A percentile compares a stretch with the other conserved stretches of the same genome.
phyloP scores from a whole-genome alignment of 306 rosid species.

The Quercus suber region DNA sequence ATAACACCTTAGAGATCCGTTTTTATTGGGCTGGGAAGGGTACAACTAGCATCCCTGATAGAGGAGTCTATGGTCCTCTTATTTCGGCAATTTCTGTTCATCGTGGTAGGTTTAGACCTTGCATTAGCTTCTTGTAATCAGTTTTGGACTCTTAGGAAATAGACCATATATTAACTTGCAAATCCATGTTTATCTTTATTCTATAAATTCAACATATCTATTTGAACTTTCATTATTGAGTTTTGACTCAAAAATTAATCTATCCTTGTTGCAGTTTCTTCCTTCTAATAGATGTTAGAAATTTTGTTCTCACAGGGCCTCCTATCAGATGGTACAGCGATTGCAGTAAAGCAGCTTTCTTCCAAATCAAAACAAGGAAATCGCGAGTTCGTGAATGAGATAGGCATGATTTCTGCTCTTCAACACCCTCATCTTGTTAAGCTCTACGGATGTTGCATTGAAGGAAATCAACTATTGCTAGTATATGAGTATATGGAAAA shows the following conservation, averaged over 20 bases:
- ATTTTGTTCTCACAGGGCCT: constrained; percentile 18
- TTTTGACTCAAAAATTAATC: no score
- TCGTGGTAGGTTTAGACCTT: constrained; percentile 19
- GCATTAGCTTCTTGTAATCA: no score
- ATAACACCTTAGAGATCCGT: constrained; percentile 33
- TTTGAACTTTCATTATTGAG: no score
- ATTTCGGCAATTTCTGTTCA: constrained; percentile 42
- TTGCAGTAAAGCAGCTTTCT: constrained; percentile 40
- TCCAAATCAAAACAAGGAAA: constrained; percentile 44
- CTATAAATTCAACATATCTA: no score
- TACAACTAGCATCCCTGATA: constrained; percentile 20
- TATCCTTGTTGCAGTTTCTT: neutral
- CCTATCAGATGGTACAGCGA: constrained; percentile 17
- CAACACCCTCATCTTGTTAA: constrained; percentile 45
- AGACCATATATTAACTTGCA: no score
- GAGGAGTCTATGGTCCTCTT: constrained; percentile 50
- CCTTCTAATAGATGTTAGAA: no score
- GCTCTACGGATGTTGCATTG: constrained; percentile 40
- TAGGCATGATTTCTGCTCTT: constrained; percentile 44
- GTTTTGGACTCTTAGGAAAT: no score
- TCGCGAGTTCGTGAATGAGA: constrained; percentile 39
- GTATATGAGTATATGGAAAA: constrained; percentile 38
- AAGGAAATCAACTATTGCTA: constrained; percentile 37
- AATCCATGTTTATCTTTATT: no score
- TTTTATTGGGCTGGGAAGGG: constrained; percentile 53